phyloP scores from a whole-genome alignment of 352 stramenopile species.

The Pythium graminicola region DNA sequence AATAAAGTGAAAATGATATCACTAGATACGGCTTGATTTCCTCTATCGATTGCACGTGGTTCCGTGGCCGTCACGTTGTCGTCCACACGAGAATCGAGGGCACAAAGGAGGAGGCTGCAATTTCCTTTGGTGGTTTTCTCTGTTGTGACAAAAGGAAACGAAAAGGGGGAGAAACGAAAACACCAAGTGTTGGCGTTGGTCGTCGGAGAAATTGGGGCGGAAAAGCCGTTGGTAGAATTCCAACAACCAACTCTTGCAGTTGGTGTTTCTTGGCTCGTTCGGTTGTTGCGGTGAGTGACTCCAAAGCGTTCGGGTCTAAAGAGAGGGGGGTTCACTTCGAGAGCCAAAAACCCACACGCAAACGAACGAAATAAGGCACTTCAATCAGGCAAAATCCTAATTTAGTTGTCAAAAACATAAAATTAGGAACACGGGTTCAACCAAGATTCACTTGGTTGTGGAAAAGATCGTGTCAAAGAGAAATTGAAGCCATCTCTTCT shows the following conservation, averaged over 20 bases:
- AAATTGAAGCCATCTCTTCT: conserved; percentile 8
- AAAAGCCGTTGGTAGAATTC: not conserved
- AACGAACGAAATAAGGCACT: conserved; percentile 16
- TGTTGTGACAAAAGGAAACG: no score
- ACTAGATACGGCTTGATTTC: not conserved
- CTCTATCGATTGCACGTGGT: not conserved
- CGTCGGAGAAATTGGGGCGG: not conserved
- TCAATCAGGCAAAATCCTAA: conserved; percentile 15
- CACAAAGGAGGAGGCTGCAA: not conserved
- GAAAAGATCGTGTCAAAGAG: no score
- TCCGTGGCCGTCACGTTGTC: not conserved
- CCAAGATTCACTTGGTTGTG: no score
- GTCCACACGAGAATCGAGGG: no score
- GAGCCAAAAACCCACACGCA: conserved; percentile 18
- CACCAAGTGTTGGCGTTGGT: not conserved
- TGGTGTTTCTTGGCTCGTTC: conserved; percentile 12
- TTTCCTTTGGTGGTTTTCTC: not conserved
- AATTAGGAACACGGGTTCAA: not conserved
- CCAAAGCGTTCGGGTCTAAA: not conserved
- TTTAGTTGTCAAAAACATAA: not conserved
- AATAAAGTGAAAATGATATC: no score
- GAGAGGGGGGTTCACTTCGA: conserved; percentile 15
- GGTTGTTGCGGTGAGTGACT: conserved; percentile 2
- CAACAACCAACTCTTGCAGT: conserved; percentile 16
- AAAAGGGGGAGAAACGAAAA: not conserved